Percentiles rank a stretch among this genome's conserved stretches.
These are phyloP conservation scores for Xylariaceae sp. DNA, from an alignment of 2,329 filamentous ascomycete species.

Conservation along the genomic window DNA sequence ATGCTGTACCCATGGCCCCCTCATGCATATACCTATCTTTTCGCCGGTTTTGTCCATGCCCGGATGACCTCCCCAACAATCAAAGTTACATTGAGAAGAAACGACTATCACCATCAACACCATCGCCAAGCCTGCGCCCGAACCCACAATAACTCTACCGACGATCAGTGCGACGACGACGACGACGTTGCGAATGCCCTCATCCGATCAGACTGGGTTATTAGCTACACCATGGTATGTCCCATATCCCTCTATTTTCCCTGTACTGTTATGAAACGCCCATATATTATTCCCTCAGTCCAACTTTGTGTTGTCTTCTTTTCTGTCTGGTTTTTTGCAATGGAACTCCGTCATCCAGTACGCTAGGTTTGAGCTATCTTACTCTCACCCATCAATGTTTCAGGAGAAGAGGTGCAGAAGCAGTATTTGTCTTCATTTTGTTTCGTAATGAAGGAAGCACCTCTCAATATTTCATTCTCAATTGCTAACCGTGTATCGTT, in stretches of 20 bases:
- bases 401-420: neutral
- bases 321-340: neutral
- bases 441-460: neutral
- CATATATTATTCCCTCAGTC: no score
- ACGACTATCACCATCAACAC: slow-evolving; percentile 9
- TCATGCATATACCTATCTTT: slow-evolving; percentile 20
- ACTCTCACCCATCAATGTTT: neutral
- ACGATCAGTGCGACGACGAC: neutral
- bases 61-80: slow-evolving; percentile 30
- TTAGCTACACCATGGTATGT: slow-evolving; percentile 45
- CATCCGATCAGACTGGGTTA: slow-evolving; percentile 40
- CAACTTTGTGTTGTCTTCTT: neutral
- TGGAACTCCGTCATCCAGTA: neutral
- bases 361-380: no score
- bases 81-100: slow-evolving; percentile 25
- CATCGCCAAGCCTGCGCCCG: slow-evolving; percentile 13
- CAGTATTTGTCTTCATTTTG: neutral
- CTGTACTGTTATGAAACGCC: no score
- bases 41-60: slow-evolving; percentile 43
- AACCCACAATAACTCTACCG: slow-evolving; percentile 10
- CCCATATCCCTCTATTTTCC: neutral
- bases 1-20: slow-evolving; percentile 5
- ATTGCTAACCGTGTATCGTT: slow-evolving; percentile 27
- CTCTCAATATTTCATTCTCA: neutral
- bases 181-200: slow-evolving; percentile 43